Evolutionary conservation across 2,329 filamentous ascomycete species (phyloP).

Genomic region (Chaetomiaceae sp.): DNA sequence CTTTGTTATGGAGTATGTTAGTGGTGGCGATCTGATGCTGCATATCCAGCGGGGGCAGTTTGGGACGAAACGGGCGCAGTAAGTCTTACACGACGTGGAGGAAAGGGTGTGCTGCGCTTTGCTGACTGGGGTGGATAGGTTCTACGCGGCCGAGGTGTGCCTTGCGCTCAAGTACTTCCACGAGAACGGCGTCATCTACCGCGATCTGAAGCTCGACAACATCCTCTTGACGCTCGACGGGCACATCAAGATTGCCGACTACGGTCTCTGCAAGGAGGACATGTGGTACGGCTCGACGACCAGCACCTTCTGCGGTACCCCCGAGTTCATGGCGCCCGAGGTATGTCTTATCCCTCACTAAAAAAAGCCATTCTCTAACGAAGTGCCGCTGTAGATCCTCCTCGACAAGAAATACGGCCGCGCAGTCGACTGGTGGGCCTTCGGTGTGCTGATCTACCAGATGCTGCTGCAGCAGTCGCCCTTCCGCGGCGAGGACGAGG

Average conservation of each 20-base stretch:
- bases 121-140: no score
- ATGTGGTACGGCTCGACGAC: slow-evolving; percentile 99
- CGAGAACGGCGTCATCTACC: slow-evolving; percentile 97
- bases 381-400: slow-evolving; percentile 61
- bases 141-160: slow-evolving; percentile 97
- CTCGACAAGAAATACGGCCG: slow-evolving; percentile 97
- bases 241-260: slow-evolving; percentile 98
- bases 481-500: slow-evolving; percentile 97
- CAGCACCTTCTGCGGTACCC: slow-evolving; percentile 98
- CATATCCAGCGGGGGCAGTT: slow-evolving; percentile 98
- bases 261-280: slow-evolving; percentile 97
- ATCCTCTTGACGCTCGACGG: slow-evolving; percentile 92
- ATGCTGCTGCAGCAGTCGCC: slow-evolving; percentile 99
- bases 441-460: slow-evolving; percentile 97
- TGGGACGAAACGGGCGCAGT: slow-evolving; percentile 91
- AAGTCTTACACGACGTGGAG: slow-evolving; percentile 47
- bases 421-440: slow-evolving; percentile 99
- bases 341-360: slow-evolving; percentile 41
- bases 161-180: slow-evolving; percentile 98
- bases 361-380: background rate
- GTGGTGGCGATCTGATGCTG: slow-evolving; percentile 96
- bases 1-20: slow-evolving; percentile 99
- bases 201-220: slow-evolving; percentile 88
- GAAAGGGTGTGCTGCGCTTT: no score
- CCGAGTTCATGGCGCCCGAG: slow-evolving; percentile 98